Evolutionary conservation across 495 filamentous ascomycete species (phyloP), one percentile per base, ranked within the genome.

Genomic region (Podospora tetraspora): DNA sequence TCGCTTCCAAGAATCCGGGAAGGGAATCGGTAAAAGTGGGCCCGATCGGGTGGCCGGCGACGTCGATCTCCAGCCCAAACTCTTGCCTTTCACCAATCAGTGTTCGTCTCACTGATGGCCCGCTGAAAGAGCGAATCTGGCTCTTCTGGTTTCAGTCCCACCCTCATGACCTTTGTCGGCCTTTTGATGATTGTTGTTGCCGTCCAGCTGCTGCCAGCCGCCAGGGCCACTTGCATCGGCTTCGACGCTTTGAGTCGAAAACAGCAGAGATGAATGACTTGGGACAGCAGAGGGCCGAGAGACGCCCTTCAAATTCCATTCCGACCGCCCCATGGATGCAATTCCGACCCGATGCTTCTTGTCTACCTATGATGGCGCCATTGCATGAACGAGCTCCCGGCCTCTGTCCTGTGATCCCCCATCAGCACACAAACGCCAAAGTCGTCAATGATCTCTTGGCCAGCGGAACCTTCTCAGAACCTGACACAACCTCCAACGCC

Each of bases 361-460:
- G 43, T 52, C 43, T 52, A 52, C n/a, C 43, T 52, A 52, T 52
- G 43, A 8, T 52, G 43, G 6, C 43, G 43, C 43, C 2, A 52
- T n/a, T 52, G 43, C 16, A 52, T n/a, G 2, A 52, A n/a, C 30
- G 7, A 7, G 19, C 13, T 13, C 30, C 32, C 32, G 3, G 11
- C 13, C 32, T 37, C 32, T 37, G 11, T 52, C 16, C 16, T 52
- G 16, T 52, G 3, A 10, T 6, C 43, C 16, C 19, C 5, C 9
- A 5, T 52, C 43, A 52, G 8, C 43, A 52, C 7, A 52, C 7
- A n/a, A 52, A n/a, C 6, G 63, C n/a, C 37, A 64, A 57, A 2
- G 67, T 69, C 3, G 52, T 60, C 9, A 69, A 29, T 3, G 67
- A 65, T 56, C 67, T 69, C 56, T 56, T 24, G 3, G 62, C 57